A percentile compares a stretch with the other conserved stretches of the same genome.
Conservation (phyloP, 1,284 basidiomycete species). For the Puccinia polysora region DNA sequence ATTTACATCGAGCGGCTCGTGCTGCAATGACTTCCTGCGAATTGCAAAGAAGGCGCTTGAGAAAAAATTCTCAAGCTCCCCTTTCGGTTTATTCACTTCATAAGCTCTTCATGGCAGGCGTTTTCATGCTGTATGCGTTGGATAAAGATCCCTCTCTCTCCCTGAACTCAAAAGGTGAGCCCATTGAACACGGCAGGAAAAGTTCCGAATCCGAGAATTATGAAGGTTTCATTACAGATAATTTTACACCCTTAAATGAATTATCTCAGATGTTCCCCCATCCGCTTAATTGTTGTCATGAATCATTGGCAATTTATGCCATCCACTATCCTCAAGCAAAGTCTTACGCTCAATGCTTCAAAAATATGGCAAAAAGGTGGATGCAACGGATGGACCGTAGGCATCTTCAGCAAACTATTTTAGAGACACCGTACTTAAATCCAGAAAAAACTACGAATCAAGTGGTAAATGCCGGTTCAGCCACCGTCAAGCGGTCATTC, state of each 20-base stretch:
- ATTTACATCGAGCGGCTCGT: slow-evolving; percentile 20
- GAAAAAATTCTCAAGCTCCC: slow-evolving; percentile 9
- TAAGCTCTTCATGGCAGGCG: slow-evolving; percentile 35
- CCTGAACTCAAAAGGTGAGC: background rate
- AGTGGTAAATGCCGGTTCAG: background rate
- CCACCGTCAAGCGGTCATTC: too few species aligned
- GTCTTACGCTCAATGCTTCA: slow-evolving; percentile 33
- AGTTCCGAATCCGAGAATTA: background rate
- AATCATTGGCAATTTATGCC: slow-evolving; percentile 34
- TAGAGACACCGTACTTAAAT: background rate
- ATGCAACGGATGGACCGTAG: slow-evolving; percentile 1
- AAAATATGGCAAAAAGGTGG: slow-evolving; percentile 11
- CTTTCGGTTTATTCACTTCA: slow-evolving; percentile 36
- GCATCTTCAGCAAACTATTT: background rate
- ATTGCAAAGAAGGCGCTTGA: slow-evolving; percentile 26
- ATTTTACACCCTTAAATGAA: background rate
- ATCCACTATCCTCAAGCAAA: slow-evolving; percentile 30
- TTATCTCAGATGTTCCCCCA: background rate
- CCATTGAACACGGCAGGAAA: background rate
- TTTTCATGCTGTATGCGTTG: slow-evolving; percentile 29
- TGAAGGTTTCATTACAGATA: background rate
- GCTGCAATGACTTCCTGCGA: slow-evolving; percentile 34
- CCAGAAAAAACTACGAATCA: background rate
- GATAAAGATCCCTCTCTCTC: slow-evolving; percentile 26
- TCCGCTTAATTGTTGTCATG: slow-evolving; percentile 20